Evolutionary conservation across 1,139 yeast species (phyloP).

Genomic region (Pichia sp.): DNA sequence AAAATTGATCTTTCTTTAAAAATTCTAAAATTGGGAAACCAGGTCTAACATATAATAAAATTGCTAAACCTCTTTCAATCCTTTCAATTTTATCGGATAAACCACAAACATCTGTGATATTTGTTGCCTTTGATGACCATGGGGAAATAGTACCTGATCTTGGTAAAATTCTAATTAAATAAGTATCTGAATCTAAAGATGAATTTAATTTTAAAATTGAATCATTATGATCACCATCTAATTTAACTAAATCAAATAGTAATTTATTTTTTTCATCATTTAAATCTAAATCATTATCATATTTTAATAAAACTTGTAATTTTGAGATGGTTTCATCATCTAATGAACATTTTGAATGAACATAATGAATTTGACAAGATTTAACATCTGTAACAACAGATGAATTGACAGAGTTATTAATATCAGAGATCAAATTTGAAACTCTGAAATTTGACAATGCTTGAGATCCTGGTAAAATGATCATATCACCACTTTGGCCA

Average conservation of each 20-base stretch:
- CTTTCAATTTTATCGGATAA: slow-evolving; percentile 63
- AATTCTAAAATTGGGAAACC: slow-evolving; percentile 58
- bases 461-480: slow-evolving; percentile 80
- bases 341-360: slow-evolving; percentile 45
- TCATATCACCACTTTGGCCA: slow-evolving; percentile 29
- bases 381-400: slow-evolving; percentile 63
- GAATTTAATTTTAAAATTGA: slow-evolving; percentile 11
- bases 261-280: slow-evolving; percentile 43
- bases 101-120: slow-evolving; percentile 86
- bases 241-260: slow-evolving; percentile 39
- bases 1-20: slow-evolving; percentile 40
- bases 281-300: slow-evolving; percentile 61
- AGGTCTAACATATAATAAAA: slow-evolving; percentile 61
- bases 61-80: slow-evolving; percentile 83
- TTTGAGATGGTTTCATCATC: slow-evolving; percentile 39
- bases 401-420: slow-evolving; percentile 62
- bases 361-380: slow-evolving; percentile 76
- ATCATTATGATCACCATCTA: slow-evolving; percentile 19
- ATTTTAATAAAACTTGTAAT: slow-evolving; percentile 60
- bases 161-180: slow-evolving; percentile 74
- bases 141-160: slow-evolving; percentile 96
- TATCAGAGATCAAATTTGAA: slow-evolving; percentile 60
- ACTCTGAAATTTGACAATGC: slow-evolving; percentile 88
- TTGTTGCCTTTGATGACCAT: slow-evolving; percentile 98
- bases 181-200: slow-evolving; percentile 35